phyloP scores from a whole-genome alignment of 352 stramenopile species.

The Hyaloperonospora brassicae region DNA sequence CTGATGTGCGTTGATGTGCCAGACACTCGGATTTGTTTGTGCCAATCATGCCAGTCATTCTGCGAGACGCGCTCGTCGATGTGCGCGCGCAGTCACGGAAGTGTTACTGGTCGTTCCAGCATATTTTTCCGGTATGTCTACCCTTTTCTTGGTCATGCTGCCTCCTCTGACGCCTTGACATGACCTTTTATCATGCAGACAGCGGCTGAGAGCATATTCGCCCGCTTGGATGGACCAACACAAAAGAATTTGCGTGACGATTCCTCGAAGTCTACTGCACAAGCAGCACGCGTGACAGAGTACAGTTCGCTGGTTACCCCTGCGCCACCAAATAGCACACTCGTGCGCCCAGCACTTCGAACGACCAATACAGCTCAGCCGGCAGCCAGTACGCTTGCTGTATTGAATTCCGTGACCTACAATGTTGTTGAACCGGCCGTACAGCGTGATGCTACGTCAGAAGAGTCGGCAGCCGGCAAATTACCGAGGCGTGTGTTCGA shows the following conservation, averaged over 20 bases:
- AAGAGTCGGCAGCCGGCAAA: slow-evolving; percentile 14
- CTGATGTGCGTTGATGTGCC: slow-evolving; percentile 6
- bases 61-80: slow-evolving; percentile 64
- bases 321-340: slow-evolving; percentile 5
- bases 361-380: slow-evolving; percentile 10
- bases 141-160: neutral
- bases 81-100: slow-evolving; percentile 71
- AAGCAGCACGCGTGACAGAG: slow-evolving; percentile 10
- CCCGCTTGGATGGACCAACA: slow-evolving; percentile 56
- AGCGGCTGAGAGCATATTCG: slow-evolving; percentile 46
- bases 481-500: slow-evolving; percentile 22
- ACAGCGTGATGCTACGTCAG: slow-evolving; percentile 3
- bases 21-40: slow-evolving; percentile 58
- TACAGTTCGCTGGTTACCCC: slow-evolving; percentile 9
- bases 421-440: slow-evolving; percentile 7
- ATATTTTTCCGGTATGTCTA: slow-evolving; percentile 47
- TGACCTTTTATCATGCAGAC: slow-evolving; percentile 18
- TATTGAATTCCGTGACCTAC: slow-evolving; percentile 13
- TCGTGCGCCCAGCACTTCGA: slow-evolving; percentile 12
- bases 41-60: slow-evolving; percentile 43
- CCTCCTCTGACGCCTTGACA: slow-evolving; percentile 7
- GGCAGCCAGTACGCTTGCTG: slow-evolving; percentile 6
- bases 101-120: slow-evolving; percentile 71
- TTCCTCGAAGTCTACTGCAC: slow-evolving; percentile 23
- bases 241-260: slow-evolving; percentile 53